phyloP scores from a whole-genome alignment of 2,329 filamentous ascomycete genomes.

The Alternaria consortialis region DNA sequence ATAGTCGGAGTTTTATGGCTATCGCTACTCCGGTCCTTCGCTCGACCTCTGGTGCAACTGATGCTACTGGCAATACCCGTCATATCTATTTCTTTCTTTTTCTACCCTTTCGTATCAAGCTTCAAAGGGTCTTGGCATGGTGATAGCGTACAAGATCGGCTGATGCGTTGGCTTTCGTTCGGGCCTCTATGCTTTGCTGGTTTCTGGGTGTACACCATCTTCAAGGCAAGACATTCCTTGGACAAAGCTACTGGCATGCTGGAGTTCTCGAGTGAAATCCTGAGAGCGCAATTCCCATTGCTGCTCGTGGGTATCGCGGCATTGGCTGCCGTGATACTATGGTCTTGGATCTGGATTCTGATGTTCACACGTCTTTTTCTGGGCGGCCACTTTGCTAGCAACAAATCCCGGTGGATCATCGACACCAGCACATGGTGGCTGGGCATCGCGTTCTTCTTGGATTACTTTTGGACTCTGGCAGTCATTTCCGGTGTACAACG shows the following conservation, averaged over 20 bases:
- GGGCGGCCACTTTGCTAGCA: slow-evolving; percentile 78
- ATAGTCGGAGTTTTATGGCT: slow-evolving; percentile 91
- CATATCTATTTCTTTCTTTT: slow-evolving; percentile 85
- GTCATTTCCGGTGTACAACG: slow-evolving; percentile 89
- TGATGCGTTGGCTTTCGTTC: slow-evolving; percentile 87
- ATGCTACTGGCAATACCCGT: slow-evolving; percentile 86
- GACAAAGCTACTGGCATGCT: slow-evolving; percentile 86
- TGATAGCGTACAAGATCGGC: slow-evolving; percentile 81
- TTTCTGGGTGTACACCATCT: slow-evolving; percentile 84
- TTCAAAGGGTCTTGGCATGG: slow-evolving; percentile 81
- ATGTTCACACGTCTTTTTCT: slow-evolving; percentile 98
- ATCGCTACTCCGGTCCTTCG: slow-evolving; percentile 85
- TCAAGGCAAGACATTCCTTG: slow-evolving; percentile 80
- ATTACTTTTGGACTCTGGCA: slow-evolving; percentile 94
- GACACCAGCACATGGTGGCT: slow-evolving; percentile 93
- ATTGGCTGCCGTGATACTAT: slow-evolving; percentile 77
- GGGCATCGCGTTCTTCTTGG: slow-evolving; percentile 87
- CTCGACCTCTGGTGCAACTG: slow-evolving; percentile 80
- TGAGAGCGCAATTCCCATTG: slow-evolving; percentile 84
- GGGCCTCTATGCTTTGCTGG: slow-evolving; percentile 77
- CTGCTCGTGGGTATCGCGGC: slow-evolving; percentile 83
- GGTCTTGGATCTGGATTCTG: slow-evolving; percentile 95
- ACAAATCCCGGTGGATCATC: slow-evolving; percentile 73
- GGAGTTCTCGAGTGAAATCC: slow-evolving; percentile 88
- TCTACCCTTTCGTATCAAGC: slow-evolving; percentile 91